phyloP scores from a whole-genome alignment of 306 rosid genomes.

The Lathyrus sativus region DNA sequence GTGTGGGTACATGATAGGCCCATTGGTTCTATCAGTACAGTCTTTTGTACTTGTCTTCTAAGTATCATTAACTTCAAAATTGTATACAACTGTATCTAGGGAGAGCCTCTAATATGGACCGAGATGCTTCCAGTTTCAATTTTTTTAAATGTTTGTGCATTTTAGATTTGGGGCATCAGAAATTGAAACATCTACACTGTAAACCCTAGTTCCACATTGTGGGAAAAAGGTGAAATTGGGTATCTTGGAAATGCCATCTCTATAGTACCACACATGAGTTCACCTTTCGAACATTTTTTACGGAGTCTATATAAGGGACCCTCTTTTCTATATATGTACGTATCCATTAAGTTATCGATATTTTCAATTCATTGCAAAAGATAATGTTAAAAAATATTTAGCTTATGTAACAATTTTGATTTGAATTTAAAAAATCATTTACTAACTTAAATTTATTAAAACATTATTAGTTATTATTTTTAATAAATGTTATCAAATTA shows the following conservation, averaged over 20 bases:
- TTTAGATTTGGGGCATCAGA: not conserved
- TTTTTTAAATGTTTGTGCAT: not conserved
- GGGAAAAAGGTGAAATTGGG: not conserved
- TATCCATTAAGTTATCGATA: not conserved
- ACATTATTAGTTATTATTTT: not conserved
- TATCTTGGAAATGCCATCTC: constrained; percentile 5
- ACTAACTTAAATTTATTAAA: not conserved
- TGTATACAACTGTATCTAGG: not conserved
- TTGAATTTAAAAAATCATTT: not conserved
- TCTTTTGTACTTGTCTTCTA: not conserved
- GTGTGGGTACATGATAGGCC: not conserved
- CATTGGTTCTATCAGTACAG: too few relatives aligned
- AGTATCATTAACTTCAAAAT: constrained; percentile 1
- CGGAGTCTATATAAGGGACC: not conserved
- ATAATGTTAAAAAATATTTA: not conserved
- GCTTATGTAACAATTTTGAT: constrained; percentile 1
- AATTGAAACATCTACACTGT: not conserved
- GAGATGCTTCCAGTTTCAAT: not conserved
- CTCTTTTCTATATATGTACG: not conserved
- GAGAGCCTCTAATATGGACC: not conserved
- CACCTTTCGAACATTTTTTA: not conserved
- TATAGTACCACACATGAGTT: not conserved
- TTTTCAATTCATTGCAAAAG: not conserved
- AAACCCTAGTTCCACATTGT: constrained; percentile 1
- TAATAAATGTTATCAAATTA: not conserved